A percentile compares a stretch with the other conserved stretches of the same genome.
These are phyloP conservation scores for Biscogniauxia marginata DNA, from an alignment of 2,329 filamentous ascomycete genomes.

Conservation along the genomic window DNA sequence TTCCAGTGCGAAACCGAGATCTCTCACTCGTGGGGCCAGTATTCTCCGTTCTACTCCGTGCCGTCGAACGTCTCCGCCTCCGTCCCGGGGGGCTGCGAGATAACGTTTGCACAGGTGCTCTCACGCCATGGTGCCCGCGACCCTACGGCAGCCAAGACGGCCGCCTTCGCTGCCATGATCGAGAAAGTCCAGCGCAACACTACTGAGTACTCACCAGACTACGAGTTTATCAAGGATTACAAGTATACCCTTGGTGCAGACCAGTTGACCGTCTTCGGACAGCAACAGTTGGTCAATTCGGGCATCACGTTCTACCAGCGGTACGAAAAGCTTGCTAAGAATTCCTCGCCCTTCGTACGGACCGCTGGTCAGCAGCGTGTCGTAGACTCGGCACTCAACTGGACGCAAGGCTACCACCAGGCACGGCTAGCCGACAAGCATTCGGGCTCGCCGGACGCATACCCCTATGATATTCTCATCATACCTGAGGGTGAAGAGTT, in stretches of 20 bases:
- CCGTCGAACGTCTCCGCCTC: constrained; percentile 61
- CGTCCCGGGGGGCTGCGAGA: constrained; percentile 65
- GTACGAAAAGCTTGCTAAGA: constrained; percentile 62
- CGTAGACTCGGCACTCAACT: constrained; percentile 71
- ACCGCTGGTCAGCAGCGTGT: constrained; percentile 69
- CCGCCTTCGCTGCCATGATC: constrained; percentile 62
- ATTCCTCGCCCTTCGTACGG: constrained; percentile 67
- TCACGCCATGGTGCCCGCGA: constrained; percentile 84
- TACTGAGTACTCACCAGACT: constrained; percentile 59
- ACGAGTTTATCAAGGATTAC: constrained; percentile 70
- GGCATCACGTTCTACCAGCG: constrained; percentile 73
- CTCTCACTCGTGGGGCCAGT: constrained; percentile 79
- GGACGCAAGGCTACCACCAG: constrained; percentile 69
- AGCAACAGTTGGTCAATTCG: constrained; percentile 70
- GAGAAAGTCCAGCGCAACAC: constrained; percentile 59
- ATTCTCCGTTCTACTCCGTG: constrained; percentile 80
- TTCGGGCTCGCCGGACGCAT: constrained; percentile 41
- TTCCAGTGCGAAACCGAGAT: constrained; percentile 63
- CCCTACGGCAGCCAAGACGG: constrained; percentile 69
- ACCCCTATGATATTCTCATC: constrained; percentile 58
- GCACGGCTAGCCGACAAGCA: constrained; percentile 44
- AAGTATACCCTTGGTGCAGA: constrained; percentile 69
- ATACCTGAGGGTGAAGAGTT: constrained; percentile 64
- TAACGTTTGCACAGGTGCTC: constrained; percentile 79
- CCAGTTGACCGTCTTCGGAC: constrained; percentile 65